Evolutionary conservation across 2,329 filamentous ascomycete genomes (phyloP), one percentile per base, ranked within the genome.

Genomic region (Paradendryphiella salina): DNA sequence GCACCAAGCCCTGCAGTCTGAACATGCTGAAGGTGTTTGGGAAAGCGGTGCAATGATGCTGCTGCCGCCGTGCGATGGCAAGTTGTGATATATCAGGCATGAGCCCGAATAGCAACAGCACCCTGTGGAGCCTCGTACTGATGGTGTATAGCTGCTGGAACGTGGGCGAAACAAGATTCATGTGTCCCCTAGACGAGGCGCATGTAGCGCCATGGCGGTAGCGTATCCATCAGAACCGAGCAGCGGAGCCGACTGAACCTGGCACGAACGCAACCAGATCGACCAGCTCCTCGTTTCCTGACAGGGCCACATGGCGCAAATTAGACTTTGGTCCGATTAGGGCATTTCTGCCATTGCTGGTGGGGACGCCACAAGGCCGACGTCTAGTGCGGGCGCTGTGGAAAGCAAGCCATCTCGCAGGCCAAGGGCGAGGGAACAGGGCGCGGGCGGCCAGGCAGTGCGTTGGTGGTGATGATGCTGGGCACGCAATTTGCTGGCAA

Each of bases 211-310:
- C 28, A 47, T 47, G 29, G 29, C 35, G 33, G 33, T 52, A 52
- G 43, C 49, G 49, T 52, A 46, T 45, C 56, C 50, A 46, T 50
- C 46, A 44, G 38, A 49, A 47, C 47, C 56, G 50, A 56, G 43
- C 40, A 49, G 58, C 56, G 58, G 59, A 60, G 59, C 56, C 57
- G 48, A 57, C 55, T 45, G 56, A 61, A 61, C 57, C 54, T 61
- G 56, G 56, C 43, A 58, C 57, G 57, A 63, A 63, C 57, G 53
- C 51, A 54, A 54, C 56, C 54, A 39, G 59, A 56, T 63, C 57
- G 42, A 14, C 42, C 42, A 45, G 33, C 17, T 10, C 32, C 15
- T 36, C 41, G 48, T 46, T 36, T 39, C 48, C 35, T 46, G 41
- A 41, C 48, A 41, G 48, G 36, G 23, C 36, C 14, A 21, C 41